These are phyloP conservation scores for Septoria linicola DNA, from an alignment of 2,329 filamentous ascomycete species.

Conservation along the genomic window DNA sequence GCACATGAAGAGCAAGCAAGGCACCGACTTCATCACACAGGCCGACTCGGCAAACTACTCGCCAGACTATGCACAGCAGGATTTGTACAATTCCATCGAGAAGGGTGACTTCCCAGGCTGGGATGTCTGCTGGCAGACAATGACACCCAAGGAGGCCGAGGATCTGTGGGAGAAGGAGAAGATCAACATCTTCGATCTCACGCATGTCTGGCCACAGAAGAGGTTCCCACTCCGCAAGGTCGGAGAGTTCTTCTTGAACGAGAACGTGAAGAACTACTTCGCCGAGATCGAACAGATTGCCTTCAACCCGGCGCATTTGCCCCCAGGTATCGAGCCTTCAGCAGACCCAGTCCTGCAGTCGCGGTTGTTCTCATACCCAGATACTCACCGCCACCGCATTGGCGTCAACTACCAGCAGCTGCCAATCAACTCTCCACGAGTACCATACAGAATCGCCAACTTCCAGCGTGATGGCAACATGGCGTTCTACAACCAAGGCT, in stretches of 20 bases:
- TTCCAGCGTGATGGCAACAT: constrained; percentile 73
- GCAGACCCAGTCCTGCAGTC: constrained; percentile 69
- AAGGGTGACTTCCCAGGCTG: constrained; percentile 54
- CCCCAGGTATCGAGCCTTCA: constrained; percentile 67
- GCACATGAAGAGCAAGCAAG: constrained; percentile 55
- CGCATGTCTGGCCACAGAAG: constrained; percentile 55
- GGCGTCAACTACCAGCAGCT: constrained; percentile 61
- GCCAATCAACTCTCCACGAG: constrained; percentile 54
- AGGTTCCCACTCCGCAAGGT: constrained; percentile 55
- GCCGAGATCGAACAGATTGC: constrained; percentile 68
- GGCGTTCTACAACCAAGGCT: constrained; percentile 65
- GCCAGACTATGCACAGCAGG: constrained; percentile 55
- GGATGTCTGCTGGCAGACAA: constrained; percentile 53
- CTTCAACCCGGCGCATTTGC: constrained; percentile 66
- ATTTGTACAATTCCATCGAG: constrained; percentile 54
- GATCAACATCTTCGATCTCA: constrained; percentile 57
- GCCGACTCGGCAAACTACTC: constrained; percentile 52
- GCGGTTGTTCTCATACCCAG: constrained; percentile 69
- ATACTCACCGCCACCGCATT: constrained; percentile 60
- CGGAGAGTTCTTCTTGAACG: constrained; percentile 54
- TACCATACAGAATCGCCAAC: constrained; percentile 59
- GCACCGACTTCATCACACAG: constrained; percentile 53
- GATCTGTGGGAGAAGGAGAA: constrained; percentile 53
- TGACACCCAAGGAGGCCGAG: constrained; percentile 54
- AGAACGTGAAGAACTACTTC: constrained; percentile 61